Percentiles rank a stretch among this genome's conserved stretches.
Conservation (phyloP, 2,329 filamentous ascomycete genomes). For the Trichoderma sp. region DNA sequence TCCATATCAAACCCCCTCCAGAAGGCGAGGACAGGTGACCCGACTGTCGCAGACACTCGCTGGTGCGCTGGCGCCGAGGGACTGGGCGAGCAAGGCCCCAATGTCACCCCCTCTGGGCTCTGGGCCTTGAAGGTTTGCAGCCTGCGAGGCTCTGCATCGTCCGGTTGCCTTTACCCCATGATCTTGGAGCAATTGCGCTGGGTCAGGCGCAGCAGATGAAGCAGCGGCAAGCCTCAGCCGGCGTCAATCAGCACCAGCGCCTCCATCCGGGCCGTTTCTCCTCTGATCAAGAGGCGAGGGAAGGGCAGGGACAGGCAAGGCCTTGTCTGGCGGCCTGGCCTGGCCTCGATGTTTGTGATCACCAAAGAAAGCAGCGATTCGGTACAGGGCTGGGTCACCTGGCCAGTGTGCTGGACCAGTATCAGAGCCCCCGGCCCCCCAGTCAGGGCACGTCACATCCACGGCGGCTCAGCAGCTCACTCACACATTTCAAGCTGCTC, state of each 20-base stretch:
- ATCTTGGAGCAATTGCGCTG: conserved; percentile 17
- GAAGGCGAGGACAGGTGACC: conserved; percentile 21
- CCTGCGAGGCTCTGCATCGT: conserved; percentile 17
- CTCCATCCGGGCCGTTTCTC: conserved; percentile 7
- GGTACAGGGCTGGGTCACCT: conserved; percentile 21
- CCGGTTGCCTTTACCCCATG: conserved; percentile 6
- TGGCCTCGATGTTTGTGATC: conserved; percentile 8
- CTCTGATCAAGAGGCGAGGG: neutral
- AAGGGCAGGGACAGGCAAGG: conserved; percentile 1
- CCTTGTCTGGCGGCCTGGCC: neutral
- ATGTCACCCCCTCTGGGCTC: conserved; percentile 15
- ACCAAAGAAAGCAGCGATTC: conserved; percentile 9
- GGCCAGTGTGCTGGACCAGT: conserved; percentile 21
- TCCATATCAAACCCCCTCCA: neutral
- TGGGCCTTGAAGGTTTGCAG: neutral
- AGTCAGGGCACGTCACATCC: conserved; percentile 21
- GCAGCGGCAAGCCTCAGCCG: neutral
- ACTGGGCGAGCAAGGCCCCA: conserved; percentile 21
- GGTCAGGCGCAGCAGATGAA: conserved; percentile 23
- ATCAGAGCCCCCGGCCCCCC: conserved; percentile 15
- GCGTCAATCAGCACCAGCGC: conserved; percentile 8
- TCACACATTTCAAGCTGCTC: neutral
- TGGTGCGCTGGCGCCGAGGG: conserved; percentile 22
- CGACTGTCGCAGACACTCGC: conserved; percentile 20
- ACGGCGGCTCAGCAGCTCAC: conserved; percentile 19